phyloP scores from a whole-genome alignment of 257 asterid species.

The Cruciata laevipes region DNA sequence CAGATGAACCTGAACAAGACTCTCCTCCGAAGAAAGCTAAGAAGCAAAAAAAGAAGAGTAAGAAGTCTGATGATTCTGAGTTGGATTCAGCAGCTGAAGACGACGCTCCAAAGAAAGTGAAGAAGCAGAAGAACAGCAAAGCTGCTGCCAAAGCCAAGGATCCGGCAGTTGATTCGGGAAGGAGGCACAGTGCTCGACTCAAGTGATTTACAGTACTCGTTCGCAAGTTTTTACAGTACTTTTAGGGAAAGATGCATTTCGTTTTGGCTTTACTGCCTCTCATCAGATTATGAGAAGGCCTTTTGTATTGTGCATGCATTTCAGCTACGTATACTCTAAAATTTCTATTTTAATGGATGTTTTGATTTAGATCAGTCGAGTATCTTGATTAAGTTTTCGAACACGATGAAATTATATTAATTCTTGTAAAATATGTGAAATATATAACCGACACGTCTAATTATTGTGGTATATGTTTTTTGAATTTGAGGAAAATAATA shows the following conservation, averaged over 20 bases:
- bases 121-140: not conserved
- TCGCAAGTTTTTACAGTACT: not conserved
- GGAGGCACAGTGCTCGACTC: slow-evolving; percentile 40
- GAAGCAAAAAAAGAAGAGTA: not conserved
- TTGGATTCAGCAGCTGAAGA: slow-evolving; percentile 18
- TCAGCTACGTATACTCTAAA: no score
- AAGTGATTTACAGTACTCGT: slow-evolving; percentile 13
- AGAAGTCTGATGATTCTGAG: slow-evolving; percentile 19
- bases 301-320: not conserved
- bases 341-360: no score
- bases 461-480: no score
- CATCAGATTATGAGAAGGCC: not conserved
- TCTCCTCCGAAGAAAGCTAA: slow-evolving; percentile 18
- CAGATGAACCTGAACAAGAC: slow-evolving; percentile 27
- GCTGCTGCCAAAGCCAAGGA: slow-evolving; percentile 19
- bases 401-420: no score
- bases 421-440: no score
- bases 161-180: slow-evolving; percentile 22
- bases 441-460: no score
- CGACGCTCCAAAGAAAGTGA: slow-evolving; percentile 20
- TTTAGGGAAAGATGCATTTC: not conserved
- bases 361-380: no score
- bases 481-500: no score
- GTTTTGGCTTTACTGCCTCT: not conserved
- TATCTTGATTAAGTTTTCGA: no score